Percentiles rank a stretch among this genome's conserved stretches.
phyloP scores from a whole-genome alignment of 208 protist species.

The Naegleria fowleri region DNA sequence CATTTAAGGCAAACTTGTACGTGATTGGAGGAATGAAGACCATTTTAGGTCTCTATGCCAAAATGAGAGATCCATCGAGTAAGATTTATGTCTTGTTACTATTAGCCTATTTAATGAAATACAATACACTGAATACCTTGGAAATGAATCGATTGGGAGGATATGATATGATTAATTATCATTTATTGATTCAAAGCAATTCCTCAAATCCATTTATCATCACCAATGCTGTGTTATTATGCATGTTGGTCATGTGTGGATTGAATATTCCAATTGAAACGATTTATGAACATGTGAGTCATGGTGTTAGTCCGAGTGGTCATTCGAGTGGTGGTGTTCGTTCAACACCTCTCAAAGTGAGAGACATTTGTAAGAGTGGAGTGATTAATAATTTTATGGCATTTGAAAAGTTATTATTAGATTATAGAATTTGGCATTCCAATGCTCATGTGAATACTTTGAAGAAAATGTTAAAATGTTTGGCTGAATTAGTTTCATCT shows the following conservation, averaged over 20 bases:
- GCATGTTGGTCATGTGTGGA: background rate
- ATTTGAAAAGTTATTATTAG: constrained; percentile 14
- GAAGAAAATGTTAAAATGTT: background rate
- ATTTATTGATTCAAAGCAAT: background rate
- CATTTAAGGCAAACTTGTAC: constrained; percentile 21
- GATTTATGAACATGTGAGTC: background rate
- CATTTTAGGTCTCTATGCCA: constrained; percentile 1
- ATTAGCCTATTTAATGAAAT: background rate
- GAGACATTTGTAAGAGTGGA: constrained; percentile 3
- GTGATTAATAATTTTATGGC: background rate
- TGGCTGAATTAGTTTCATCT: background rate
- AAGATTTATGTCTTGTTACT: background rate
- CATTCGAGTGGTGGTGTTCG: too few relatives aligned
- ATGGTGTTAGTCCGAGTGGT: too few relatives aligned
- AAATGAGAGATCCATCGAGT: constrained; percentile 2
- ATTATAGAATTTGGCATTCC: constrained; percentile 8
- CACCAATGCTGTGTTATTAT: background rate
- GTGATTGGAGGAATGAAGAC: background rate
- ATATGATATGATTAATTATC: constrained; percentile 19
- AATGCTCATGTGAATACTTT: background rate
- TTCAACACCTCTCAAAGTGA: background rate
- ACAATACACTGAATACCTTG: background rate
- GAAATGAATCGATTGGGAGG: background rate
- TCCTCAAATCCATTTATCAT: background rate
- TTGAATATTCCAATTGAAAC: background rate